phyloP scores from a whole-genome alignment of 2,329 filamentous ascomycete genomes.

The Drechslerella coelobrocha region DNA sequence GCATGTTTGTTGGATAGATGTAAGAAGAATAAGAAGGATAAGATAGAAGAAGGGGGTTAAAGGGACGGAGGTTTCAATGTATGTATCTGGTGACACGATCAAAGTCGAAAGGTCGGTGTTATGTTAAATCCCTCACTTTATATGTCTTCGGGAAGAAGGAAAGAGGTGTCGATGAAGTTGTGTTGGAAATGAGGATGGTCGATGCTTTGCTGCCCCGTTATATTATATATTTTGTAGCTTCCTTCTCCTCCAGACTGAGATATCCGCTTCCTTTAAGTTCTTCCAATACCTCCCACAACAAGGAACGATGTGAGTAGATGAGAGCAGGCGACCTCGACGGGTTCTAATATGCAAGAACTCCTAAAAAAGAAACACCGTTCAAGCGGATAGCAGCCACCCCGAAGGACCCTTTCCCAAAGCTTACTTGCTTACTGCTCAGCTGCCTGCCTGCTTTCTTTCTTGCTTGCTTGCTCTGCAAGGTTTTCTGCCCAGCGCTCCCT shows the following conservation, averaged over 20 bases:
- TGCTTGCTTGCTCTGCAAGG: neutral
- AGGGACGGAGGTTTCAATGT: too few species aligned
- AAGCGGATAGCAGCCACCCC: too few species aligned
- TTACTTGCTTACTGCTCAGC: neutral
- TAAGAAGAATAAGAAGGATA: neutral
- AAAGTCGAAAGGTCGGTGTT: neutral
- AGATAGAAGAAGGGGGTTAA: neutral
- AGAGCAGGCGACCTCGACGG: neutral
- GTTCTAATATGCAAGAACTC: neutral
- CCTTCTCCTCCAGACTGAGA: neutral
- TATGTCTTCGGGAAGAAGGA: neutral
- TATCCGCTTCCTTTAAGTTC: too few species aligned
- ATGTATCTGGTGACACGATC: too few species aligned
- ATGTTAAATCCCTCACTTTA: neutral
- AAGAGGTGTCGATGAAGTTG: constrained; percentile 2
- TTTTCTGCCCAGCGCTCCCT: neutral
- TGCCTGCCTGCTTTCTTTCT: neutral
- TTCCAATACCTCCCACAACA: neutral
- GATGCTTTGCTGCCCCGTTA: neutral
- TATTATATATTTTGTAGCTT: neutral
- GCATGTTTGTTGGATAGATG: constrained; percentile 20
- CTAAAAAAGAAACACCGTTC: neutral
- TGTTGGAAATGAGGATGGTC: too few species aligned
- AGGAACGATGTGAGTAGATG: neutral
- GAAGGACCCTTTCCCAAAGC: neutral